Evolutionary conservation across 176 grass and related monocot species (phyloP).

Genomic region (Musa acuminata): DNA sequence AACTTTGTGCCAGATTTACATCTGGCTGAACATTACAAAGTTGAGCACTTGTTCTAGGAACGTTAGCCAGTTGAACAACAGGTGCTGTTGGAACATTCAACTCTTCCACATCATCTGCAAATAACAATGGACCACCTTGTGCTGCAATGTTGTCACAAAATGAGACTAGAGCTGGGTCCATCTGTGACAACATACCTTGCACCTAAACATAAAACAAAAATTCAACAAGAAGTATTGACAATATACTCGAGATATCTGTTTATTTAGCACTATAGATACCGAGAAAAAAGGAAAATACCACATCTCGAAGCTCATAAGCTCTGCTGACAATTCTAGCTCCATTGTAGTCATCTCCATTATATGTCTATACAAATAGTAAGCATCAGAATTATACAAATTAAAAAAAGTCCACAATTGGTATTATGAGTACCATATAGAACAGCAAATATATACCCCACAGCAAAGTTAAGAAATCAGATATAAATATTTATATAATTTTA

Average conservation of each 20-base stretch:
- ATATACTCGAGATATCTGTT: background rate
- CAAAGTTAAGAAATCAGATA: background rate
- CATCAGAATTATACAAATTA: background rate
- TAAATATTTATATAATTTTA: too few species aligned
- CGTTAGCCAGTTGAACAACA: slow-evolving; percentile 62
- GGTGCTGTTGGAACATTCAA: slow-evolving; percentile 55
- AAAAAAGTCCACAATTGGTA: background rate
- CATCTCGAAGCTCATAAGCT: slow-evolving; percentile 90
- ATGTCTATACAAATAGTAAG: slow-evolving; percentile 36
- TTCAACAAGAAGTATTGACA: slow-evolving; percentile 1
- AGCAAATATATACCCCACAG: background rate
- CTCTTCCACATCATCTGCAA: slow-evolving; percentile 41
- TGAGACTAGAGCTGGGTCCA: slow-evolving; percentile 84
- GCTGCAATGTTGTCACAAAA: slow-evolving; percentile 87
- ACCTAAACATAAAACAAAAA: slow-evolving; percentile 38
- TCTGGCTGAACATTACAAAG: slow-evolving; percentile 92
- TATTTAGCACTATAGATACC: background rate
- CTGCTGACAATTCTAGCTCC: slow-evolving; percentile 92
- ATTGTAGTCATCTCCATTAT: slow-evolving; percentile 85
- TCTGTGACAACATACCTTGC: slow-evolving; percentile 94
- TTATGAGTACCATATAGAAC: background rate
- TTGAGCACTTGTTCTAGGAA: slow-evolving; percentile 71
- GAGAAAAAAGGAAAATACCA: slow-evolving; percentile 42
- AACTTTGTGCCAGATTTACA: slow-evolving; percentile 66
- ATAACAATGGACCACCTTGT: slow-evolving; percentile 55